These are phyloP conservation scores for carrot (Daucus carota) DNA, from an alignment of 129 eudicot species.

Conservation along the genomic window DNA sequence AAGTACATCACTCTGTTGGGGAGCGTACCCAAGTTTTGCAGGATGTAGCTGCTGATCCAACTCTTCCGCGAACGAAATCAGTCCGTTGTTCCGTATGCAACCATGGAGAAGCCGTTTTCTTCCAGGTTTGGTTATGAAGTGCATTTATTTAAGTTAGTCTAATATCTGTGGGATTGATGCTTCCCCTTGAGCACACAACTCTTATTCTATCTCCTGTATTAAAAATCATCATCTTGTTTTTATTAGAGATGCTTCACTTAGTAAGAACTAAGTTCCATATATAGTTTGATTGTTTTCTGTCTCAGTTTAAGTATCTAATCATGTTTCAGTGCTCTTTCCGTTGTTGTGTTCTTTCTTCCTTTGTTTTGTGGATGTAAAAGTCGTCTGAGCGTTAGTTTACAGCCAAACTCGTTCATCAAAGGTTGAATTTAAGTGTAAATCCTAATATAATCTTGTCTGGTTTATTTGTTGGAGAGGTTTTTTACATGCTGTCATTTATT, in stretches of 20 bases:
- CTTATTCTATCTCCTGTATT: not conserved
- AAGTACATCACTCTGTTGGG: slow-evolving; percentile 73
- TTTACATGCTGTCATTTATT: too few relatives aligned
- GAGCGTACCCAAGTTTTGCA: slow-evolving; percentile 95
- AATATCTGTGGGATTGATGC: not conserved
- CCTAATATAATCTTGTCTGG: not conserved
- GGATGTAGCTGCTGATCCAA: slow-evolving; percentile 99
- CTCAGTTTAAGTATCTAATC: not conserved
- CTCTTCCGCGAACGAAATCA: slow-evolving; percentile 89
- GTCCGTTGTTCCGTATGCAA: slow-evolving; percentile 83
- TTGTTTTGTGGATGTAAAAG: not conserved
- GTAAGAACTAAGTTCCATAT: not conserved
- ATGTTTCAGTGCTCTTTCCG: not conserved
- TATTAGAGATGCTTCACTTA: not conserved
- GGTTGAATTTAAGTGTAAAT: not conserved
- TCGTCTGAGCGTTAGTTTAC: not conserved
- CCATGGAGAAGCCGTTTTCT: slow-evolving; percentile 97
- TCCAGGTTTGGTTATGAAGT: slow-evolving; percentile 44
- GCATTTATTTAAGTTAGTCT: not conserved
- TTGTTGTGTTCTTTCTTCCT: not conserved
- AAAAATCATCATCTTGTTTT: not conserved
- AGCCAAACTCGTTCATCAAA: not conserved
- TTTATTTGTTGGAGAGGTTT: too few relatives aligned
- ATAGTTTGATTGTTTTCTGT: too few relatives aligned
- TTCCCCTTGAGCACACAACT: not conserved